Evolutionary conservation across 164 flowering plant species (phyloP).

Genomic region (Vitis rotundifolia): DNA sequence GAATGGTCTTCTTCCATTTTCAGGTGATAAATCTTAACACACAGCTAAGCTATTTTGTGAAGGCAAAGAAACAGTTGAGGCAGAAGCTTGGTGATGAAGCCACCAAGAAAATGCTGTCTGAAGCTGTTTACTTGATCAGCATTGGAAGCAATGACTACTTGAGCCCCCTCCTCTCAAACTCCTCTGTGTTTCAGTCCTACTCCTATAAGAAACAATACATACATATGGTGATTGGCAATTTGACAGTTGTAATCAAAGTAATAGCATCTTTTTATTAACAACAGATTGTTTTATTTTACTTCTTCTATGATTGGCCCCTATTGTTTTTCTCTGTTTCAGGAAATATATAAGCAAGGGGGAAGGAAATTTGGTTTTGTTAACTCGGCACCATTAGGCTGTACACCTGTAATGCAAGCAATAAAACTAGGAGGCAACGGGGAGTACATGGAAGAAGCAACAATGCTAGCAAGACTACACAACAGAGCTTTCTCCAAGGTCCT

Average conservation of each 20-base stretch:
- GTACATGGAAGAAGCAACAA: conserved; percentile 9
- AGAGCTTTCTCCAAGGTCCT: not conserved
- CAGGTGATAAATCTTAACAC: conserved; percentile 21
- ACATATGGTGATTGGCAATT: conserved; percentile 22
- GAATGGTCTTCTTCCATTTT: too few relatives aligned
- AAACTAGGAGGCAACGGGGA: not conserved
- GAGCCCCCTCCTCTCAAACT: not conserved
- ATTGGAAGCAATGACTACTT: conserved; percentile 32
- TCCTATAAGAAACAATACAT: conserved; percentile 9
- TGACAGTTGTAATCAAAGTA: conserved; percentile 18
- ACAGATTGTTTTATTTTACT: too few relatives aligned
- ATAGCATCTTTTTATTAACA: not conserved
- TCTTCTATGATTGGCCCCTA: too few relatives aligned
- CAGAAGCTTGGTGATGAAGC: conserved; percentile 18
- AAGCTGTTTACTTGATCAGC: conserved; percentile 30
- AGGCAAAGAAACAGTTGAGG: conserved; percentile 13
- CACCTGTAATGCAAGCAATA: not conserved
- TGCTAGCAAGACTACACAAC: conserved; percentile 15
- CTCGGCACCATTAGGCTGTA: conserved; percentile 6
- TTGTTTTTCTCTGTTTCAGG: conserved; percentile 1
- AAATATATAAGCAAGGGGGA: conserved; percentile 7
- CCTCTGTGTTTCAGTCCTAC: not conserved
- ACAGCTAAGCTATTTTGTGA: conserved; percentile 24
- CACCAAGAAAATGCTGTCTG: conserved; percentile 11
- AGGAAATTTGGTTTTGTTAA: conserved; percentile 11